Evolutionary conservation across 2,329 filamentous ascomycete genomes (phyloP).

Genomic region (Cyphellophora attinorum): DNA sequence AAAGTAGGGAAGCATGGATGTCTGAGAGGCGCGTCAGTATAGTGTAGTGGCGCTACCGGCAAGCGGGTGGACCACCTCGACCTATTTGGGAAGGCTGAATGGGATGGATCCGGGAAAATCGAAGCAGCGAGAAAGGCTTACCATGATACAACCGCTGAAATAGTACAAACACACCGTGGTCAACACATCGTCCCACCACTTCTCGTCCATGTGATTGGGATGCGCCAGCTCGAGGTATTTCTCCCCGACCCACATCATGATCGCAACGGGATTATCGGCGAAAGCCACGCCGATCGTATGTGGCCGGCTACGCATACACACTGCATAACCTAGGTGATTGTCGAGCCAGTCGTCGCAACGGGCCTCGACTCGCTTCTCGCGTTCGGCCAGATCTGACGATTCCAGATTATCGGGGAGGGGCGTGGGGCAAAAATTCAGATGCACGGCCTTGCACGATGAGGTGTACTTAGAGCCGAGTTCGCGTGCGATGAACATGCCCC

Average conservation of each 20-base stretch:
- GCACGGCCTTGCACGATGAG: constrained; percentile 46
- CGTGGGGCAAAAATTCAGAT: constrained; percentile 50
- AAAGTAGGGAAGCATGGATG: constrained; percentile 19
- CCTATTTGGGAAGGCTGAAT: constrained; percentile 3
- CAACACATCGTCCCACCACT: constrained; percentile 9
- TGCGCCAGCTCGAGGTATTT: constrained; percentile 34
- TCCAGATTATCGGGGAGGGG: constrained; percentile 2
- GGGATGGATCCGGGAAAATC: no score
- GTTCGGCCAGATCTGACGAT: constrained; percentile 2
- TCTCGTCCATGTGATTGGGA: constrained; percentile 1
- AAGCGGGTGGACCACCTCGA: no score
- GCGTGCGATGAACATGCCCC: constrained; percentile 57
- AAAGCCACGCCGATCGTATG: constrained; percentile 62
- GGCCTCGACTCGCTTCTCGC: constrained; percentile 6
- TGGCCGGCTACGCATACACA: constrained; percentile 56
- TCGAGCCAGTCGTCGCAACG: constrained; percentile 8
- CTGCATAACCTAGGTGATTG: constrained; percentile 11
- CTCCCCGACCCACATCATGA: constrained; percentile 72
- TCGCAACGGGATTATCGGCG: constrained; percentile 58
- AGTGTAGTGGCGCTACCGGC: no score
- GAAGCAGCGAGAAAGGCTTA: no score
- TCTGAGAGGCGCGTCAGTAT: constrained; percentile 38
- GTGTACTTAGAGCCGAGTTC: constrained; percentile 52
- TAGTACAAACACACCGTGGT: constrained; percentile 10
- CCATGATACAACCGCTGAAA: constrained; percentile 10